These are phyloP conservation scores for Nymphaea colorata DNA, from an alignment of 164 flowering plant species.

Conservation along the genomic window DNA sequence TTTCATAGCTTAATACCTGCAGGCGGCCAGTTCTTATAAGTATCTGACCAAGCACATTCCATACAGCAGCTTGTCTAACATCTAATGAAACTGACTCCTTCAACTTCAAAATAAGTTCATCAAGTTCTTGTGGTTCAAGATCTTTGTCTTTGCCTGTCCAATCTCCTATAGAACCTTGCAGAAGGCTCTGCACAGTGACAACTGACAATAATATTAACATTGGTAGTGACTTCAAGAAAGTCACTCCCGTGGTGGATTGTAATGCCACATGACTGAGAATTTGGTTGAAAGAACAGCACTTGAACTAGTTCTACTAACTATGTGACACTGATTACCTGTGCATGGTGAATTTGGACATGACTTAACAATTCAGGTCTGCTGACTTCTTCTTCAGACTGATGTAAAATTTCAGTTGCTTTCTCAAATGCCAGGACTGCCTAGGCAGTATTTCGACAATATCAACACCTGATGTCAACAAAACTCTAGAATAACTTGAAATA, in stretches of 20 bases:
- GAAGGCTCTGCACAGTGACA: conserved; percentile 38
- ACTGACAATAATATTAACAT: too few species aligned
- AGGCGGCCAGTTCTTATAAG: conserved; percentile 74
- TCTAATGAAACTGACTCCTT: conserved; percentile 66
- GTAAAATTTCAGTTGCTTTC: conserved; percentile 76
- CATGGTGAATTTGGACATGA: conserved; percentile 82
- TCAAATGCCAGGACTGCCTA: conserved; percentile 80
- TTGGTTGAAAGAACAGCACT: too few species aligned
- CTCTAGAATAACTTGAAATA: too few species aligned
- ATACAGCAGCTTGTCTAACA: conserved; percentile 67
- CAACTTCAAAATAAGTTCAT: conserved; percentile 50
- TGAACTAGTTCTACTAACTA: too few species aligned
- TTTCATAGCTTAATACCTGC: conserved; percentile 32
- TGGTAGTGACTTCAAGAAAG: too few species aligned
- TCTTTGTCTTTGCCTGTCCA: conserved; percentile 36
- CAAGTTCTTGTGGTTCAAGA: conserved; percentile 64
- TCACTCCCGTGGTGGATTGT: too few species aligned
- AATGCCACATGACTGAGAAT: too few species aligned
- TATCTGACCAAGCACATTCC: conserved; percentile 80
- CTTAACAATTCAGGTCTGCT: conserved; percentile 82
- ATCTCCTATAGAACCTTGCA: conserved; percentile 59
- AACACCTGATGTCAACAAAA: not conserved
- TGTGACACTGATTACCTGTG: conserved; percentile 41
- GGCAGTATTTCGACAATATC: not conserved
- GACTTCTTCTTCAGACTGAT: conserved; percentile 59